Percentiles rank a stretch among this genome's conserved stretches.
phyloP scores from a whole-genome alignment of 129 eudicot species.

The Cynara cardunculus region DNA sequence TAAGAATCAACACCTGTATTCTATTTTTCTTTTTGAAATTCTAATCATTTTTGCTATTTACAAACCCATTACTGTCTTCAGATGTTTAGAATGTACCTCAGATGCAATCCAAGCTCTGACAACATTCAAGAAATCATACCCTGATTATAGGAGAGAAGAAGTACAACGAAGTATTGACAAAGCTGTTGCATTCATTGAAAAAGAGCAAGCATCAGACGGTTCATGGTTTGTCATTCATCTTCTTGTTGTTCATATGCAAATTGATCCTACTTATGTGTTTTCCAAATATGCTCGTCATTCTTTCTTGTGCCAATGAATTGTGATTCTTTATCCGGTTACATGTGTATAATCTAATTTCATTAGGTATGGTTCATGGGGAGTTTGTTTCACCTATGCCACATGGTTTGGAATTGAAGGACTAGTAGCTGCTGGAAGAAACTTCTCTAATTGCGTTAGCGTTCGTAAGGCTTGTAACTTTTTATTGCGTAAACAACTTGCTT shows the following conservation, averaged over 20 bases:
- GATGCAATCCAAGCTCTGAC: slow-evolving; percentile 81
- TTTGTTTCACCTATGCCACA: slow-evolving; percentile 76
- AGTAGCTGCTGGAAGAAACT: slow-evolving; percentile 60
- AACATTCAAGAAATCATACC: slow-evolving; percentile 60
- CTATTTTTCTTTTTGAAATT: background rate
- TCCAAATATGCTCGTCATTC: background rate
- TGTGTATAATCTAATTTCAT: background rate
- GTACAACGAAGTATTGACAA: slow-evolving; percentile 54
- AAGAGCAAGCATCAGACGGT: slow-evolving; percentile 70
- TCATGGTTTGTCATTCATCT: slow-evolving; percentile 61
- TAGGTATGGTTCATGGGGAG: slow-evolving; percentile 90
- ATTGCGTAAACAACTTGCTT: slow-evolving; percentile 60
- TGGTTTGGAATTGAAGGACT: slow-evolving; percentile 77
- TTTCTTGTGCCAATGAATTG: background rate
- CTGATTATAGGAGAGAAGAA: slow-evolving; percentile 75
- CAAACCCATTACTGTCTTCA: slow-evolving; percentile 5
- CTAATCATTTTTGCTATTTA: background rate
- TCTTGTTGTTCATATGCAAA: background rate
- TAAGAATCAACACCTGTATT: slow-evolving; percentile 45
- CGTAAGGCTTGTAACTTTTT: slow-evolving; percentile 72
- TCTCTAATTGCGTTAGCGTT: slow-evolving; percentile 36
- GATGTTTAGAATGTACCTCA: slow-evolving; percentile 93
- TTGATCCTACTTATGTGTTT: background rate
- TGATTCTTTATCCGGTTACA: background rate
- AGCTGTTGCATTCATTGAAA: slow-evolving; percentile 68